phyloP scores from a whole-genome alignment of 371 early-diverging fungal genomes.

The Apophysomyces trapeziformis region DNA sequence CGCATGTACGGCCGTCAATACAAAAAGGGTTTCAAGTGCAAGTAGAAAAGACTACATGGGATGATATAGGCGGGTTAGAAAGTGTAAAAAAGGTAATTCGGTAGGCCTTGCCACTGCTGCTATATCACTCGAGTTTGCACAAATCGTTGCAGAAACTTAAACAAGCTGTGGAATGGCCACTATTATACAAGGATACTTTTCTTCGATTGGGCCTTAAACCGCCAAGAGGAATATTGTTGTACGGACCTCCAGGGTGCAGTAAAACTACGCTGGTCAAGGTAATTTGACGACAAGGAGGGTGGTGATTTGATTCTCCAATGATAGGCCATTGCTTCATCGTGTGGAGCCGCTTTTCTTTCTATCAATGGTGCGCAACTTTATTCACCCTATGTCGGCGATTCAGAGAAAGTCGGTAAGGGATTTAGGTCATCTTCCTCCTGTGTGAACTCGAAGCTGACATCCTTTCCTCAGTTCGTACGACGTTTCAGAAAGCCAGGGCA shows the following conservation, averaged over 20 bases:
- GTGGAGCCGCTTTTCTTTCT: conserved; percentile 82
- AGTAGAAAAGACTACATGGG: conserved; percentile 74
- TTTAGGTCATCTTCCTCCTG: not conserved
- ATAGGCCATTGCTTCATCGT: conserved; percentile 77
- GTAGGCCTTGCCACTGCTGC: too few relatives aligned
- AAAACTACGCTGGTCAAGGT: conserved; percentile 96
- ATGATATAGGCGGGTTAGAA: conserved; percentile 94
- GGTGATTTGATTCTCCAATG: not conserved
- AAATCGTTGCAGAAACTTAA: conserved; percentile 60
- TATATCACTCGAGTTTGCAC: not conserved
- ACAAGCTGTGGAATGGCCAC: conserved; percentile 97
- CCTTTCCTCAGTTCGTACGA: conserved; percentile 61
- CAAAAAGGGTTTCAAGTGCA: conserved; percentile 66
- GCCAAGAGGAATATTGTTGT: conserved; percentile 90
- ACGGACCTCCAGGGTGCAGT: conserved; percentile 98
- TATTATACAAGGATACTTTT: conserved; percentile 75
- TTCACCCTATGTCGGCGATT: conserved; percentile 94
- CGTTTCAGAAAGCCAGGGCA: conserved; percentile 86
- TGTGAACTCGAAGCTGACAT: not conserved
- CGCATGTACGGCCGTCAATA: conserved; percentile 65
- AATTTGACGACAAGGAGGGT: not conserved
- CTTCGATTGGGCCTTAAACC: conserved; percentile 79
- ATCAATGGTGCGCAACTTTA: conserved; percentile 91
- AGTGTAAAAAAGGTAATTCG: conserved; percentile 78
- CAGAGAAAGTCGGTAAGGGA: conserved; percentile 74